These are phyloP conservation scores for Saccharum hybrid DNA, from an alignment of 202 grass and related monocot genomes.

Conservation along the genomic window DNA sequence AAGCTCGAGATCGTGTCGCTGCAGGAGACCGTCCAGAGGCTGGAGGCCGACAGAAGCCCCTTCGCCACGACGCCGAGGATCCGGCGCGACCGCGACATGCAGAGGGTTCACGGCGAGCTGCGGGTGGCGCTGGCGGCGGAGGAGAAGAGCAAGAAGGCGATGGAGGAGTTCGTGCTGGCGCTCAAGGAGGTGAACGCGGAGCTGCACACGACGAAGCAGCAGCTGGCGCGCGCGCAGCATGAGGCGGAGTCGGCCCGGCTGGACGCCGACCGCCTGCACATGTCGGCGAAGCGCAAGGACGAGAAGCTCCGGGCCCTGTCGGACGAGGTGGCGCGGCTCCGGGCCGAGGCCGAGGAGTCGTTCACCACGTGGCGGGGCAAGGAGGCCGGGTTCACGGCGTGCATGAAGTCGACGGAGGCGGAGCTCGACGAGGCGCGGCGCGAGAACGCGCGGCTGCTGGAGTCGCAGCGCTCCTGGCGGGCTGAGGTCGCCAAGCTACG, in stretches of 20 bases:
- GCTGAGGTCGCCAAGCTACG: slow-evolving; percentile 81
- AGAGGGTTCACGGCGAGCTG: slow-evolving; percentile 53
- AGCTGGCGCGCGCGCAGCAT: slow-evolving; percentile 49
- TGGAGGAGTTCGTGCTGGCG: slow-evolving; percentile 79
- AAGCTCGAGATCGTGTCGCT: slow-evolving; percentile 58
- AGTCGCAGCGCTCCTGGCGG: slow-evolving; percentile 63
- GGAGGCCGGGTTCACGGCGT: slow-evolving; percentile 80
- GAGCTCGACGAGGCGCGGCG: slow-evolving; percentile 51
- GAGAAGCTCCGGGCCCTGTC: slow-evolving; percentile 48
- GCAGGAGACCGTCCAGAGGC: slow-evolving; percentile 34
- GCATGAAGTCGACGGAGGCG: slow-evolving; percentile 69
- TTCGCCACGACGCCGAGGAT: slow-evolving; percentile 26
- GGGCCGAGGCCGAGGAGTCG: slow-evolving; percentile 70
- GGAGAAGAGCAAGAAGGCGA: slow-evolving; percentile 85
- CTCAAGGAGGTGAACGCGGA: slow-evolving; percentile 87
- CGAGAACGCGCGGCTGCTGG: slow-evolving; percentile 56
- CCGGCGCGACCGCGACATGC: slow-evolving; percentile 42
- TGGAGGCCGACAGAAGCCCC: slow-evolving; percentile 41
- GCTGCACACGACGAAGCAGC: slow-evolving; percentile 53
- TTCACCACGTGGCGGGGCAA: slow-evolving; percentile 62
- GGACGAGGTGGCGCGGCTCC: slow-evolving; percentile 61
- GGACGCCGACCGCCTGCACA: slow-evolving; percentile 60
- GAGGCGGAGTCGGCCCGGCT: slow-evolving; percentile 59
- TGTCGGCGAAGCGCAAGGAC: slow-evolving; percentile 50
- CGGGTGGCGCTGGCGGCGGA: slow-evolving; percentile 56